A percentile compares a stretch with the other conserved stretches of the same genome.
These are phyloP conservation scores for Primulina eburnea DNA, from an alignment of 257 asterid genomes.

Conservation along the genomic window DNA sequence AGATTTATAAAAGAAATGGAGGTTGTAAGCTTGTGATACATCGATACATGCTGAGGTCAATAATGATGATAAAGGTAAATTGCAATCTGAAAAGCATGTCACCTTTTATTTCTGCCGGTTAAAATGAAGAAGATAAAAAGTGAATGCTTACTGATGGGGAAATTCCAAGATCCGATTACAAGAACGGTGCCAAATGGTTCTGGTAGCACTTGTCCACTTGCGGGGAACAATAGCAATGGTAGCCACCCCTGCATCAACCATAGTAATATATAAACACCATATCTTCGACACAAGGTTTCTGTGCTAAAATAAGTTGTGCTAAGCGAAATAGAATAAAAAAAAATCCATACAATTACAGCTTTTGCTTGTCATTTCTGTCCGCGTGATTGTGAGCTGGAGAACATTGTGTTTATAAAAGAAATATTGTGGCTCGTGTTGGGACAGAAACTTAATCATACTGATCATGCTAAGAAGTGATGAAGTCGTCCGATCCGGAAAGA, in stretches of 20 bases:
- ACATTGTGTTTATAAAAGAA: too few species aligned
- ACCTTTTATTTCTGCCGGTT: background rate
- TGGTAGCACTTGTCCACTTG: conserved; percentile 64
- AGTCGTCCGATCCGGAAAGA: background rate
- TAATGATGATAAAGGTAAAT: background rate
- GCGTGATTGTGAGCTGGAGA: too few species aligned
- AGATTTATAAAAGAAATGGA: background rate
- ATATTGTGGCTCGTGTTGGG: too few species aligned
- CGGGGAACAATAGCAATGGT: conserved; percentile 66
- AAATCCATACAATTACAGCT: too few species aligned
- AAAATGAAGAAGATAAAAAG: background rate
- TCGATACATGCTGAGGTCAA: background rate
- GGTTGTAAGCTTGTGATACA: background rate
- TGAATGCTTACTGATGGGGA: conserved; percentile 68
- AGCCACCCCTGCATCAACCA: conserved; percentile 49
- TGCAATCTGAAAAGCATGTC: conserved; percentile 9
- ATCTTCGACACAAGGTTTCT: background rate
- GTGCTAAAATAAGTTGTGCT: background rate
- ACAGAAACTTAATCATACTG: too few species aligned
- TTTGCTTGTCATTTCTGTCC: too few species aligned
- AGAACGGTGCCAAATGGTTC: conserved; percentile 93
- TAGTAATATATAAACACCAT: background rate
- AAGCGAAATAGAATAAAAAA: background rate
- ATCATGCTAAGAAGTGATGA: background rate
- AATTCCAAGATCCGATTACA: conserved; percentile 80